Percentiles rank a stretch among this genome's conserved stretches.
Conservation (phyloP, 1,284 basidiomycete genomes). For the Hypsizygus ulmarius region DNA sequence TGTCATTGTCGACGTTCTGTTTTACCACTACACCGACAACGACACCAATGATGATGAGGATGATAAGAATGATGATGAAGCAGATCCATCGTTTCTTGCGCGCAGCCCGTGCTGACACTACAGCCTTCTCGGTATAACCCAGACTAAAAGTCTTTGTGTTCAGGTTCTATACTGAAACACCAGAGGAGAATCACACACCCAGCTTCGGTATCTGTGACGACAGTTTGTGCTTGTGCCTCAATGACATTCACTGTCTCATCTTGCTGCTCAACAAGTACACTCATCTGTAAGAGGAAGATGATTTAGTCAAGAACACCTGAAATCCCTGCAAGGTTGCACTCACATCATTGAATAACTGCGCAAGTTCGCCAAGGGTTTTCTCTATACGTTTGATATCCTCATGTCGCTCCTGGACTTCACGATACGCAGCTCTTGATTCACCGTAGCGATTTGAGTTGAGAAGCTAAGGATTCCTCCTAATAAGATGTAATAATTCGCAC, state of each 20-base stretch:
- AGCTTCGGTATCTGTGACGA: constrained; percentile 78
- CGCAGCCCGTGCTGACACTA: constrained; percentile 82
- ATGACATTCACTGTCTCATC: constrained; percentile 83
- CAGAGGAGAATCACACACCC: constrained; percentile 55
- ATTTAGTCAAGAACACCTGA: constrained; percentile 4
- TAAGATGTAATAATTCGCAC: neutral
- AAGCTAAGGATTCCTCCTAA: constrained; percentile 47
- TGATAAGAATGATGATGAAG: constrained; percentile 67
- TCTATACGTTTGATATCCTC: constrained; percentile 96
- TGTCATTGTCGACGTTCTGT: constrained; percentile 32
- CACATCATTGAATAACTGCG: constrained; percentile 93
- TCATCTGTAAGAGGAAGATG: constrained; percentile 54
- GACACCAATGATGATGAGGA: constrained; percentile 64
- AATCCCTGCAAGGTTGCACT: constrained; percentile 18
- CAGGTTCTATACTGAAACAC: constrained; percentile 1
- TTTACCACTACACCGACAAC: constrained; percentile 57
- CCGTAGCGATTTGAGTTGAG: constrained; percentile 90
- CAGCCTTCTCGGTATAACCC: constrained; percentile 82
- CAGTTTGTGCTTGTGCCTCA: constrained; percentile 69
- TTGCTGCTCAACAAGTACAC: constrained; percentile 90
- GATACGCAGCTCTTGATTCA: constrained; percentile 87
- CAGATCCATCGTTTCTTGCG: constrained; percentile 95
- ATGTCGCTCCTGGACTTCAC: constrained; percentile 95
- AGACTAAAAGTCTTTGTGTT: constrained; percentile 46
- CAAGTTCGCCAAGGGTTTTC: constrained; percentile 87